Percentiles rank a stretch among this genome's conserved stretches.
These are phyloP conservation scores for Haplosporangium sp. DNA, from an alignment of 371 early-diverging fungal species.

Conservation along the genomic window DNA sequence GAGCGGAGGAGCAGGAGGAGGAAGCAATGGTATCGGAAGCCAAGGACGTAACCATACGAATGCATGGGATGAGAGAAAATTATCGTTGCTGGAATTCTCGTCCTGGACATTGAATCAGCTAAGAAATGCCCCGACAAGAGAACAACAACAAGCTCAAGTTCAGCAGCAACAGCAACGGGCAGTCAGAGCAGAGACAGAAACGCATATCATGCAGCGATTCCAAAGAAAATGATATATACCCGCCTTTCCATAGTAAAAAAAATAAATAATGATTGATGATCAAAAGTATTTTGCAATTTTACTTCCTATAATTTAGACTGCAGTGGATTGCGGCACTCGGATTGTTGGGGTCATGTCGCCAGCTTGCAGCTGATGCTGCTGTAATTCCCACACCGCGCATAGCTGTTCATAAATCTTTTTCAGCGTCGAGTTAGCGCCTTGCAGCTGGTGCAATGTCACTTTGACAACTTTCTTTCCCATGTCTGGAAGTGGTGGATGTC, in stretches of 20 bases:
- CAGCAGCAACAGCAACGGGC: slow-evolving; percentile 9
- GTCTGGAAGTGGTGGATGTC: not conserved
- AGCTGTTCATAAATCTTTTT: slow-evolving; percentile 37
- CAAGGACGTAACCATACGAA: not conserved
- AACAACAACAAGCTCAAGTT: slow-evolving; percentile 10
- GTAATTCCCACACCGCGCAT: slow-evolving; percentile 36
- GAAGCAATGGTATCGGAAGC: not conserved
- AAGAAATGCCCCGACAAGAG: slow-evolving; percentile 11
- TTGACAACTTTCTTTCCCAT: slow-evolving; percentile 22
- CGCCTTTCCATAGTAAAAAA: not conserved
- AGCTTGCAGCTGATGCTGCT: not conserved
- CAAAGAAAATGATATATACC: slow-evolving; percentile 4
- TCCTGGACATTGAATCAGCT: slow-evolving; percentile 13
- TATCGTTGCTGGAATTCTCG: slow-evolving; percentile 26
- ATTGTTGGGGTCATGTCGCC: too few species aligned
- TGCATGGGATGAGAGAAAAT: slow-evolving; percentile 16
- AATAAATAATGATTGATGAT: too few species aligned
- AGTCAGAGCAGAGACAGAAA: not conserved
- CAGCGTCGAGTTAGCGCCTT: slow-evolving; percentile 51
- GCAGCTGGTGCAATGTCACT: slow-evolving; percentile 49
- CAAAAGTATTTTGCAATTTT: too few species aligned
- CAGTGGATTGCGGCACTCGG: too few species aligned
- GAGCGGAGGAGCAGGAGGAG: slow-evolving; percentile 1
- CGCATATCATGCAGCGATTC: slow-evolving; percentile 31
- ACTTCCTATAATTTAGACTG: too few species aligned